Evolutionary conservation across 768 basidiomycete genomes (phyloP).

Genomic region (Lactarius sanguifluus): DNA sequence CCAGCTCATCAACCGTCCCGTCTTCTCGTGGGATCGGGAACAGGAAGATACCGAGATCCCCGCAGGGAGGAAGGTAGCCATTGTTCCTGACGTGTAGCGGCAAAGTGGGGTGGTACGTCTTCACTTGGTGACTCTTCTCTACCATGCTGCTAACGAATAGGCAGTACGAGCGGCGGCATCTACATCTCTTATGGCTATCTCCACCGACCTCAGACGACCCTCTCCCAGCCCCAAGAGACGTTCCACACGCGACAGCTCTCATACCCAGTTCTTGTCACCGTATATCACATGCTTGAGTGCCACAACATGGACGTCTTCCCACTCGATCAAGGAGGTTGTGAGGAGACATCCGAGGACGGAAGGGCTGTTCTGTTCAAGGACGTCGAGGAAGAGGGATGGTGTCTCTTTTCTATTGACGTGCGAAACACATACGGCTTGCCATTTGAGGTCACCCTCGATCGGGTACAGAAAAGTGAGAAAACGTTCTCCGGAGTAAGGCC

Average conservation of each 20-base stretch:
- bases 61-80: slow-evolving; percentile 67
- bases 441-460: slow-evolving; percentile 81
- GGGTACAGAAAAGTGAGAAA: slow-evolving; percentile 57
- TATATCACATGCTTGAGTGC: slow-evolving; percentile 93
- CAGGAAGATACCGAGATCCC: slow-evolving; percentile 52
- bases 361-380: slow-evolving; percentile 40
- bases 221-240: slow-evolving; percentile 42
- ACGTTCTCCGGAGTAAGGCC: background rate
- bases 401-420: slow-evolving; percentile 87
- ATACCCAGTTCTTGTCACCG: slow-evolving; percentile 89
- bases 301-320: slow-evolving; percentile 79
- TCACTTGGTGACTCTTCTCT: background rate
- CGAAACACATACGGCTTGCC: slow-evolving; percentile 88
- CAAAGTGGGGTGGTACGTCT: slow-evolving; percentile 85
- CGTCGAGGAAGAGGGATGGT: slow-evolving; percentile 65
- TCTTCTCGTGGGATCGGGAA: slow-evolving; percentile 69
- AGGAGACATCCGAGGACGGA: slow-evolving; percentile 27
- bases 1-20: slow-evolving; percentile 70
- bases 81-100: slow-evolving; percentile 78
- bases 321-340: slow-evolving; percentile 42
- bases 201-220: slow-evolving; percentile 42
- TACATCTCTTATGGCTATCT: slow-evolving; percentile 82
- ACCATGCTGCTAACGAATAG: slow-evolving; percentile 6
- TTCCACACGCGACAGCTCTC: slow-evolving; percentile 88
- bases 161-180: slow-evolving; percentile 73